Conservation (phyloP, 768 basidiomycete species). For the Trichaptum fuscoviolaceum region DNA sequence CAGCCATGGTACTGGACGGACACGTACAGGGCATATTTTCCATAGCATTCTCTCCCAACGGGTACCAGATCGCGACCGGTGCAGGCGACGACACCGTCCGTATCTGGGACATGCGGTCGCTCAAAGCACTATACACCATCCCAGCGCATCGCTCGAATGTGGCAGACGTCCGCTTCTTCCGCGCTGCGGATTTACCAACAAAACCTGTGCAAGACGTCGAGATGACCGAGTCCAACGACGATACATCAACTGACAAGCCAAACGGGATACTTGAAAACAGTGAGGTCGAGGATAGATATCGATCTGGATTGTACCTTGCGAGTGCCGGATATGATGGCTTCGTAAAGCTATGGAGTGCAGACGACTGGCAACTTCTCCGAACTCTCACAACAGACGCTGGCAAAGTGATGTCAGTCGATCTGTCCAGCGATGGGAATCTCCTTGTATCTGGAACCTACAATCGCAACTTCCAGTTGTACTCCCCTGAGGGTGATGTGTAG, state of each 20-base stretch:
- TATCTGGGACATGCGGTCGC: conserved; percentile 96
- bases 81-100: conserved; percentile 96
- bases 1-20: conserved; percentile 97
- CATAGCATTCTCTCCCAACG: conserved; percentile 92
- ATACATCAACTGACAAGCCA: conserved; percentile 20
- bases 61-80: conserved; percentile 96
- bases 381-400: conserved; percentile 90
- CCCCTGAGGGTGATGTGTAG: conserved; percentile 57
- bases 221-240: conserved; percentile 44
- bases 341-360: conserved; percentile 95
- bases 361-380: conserved; percentile 92
- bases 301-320: conserved; percentile 88
- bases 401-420: conserved; percentile 99
- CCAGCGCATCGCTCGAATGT: conserved; percentile 95
- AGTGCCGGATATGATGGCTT: conserved; percentile 93
- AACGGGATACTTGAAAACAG: conserved; percentile 32
- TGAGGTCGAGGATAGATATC: conserved; percentile 71
- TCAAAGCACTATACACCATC: conserved; percentile 92
- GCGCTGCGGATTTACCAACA: conserved; percentile 46
- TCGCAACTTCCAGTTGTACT: conserved; percentile 90
- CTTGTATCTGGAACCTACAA: conserved; percentile 91
- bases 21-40: conserved; percentile 91
- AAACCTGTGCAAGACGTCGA: conserved; percentile 33
- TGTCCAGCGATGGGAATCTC: conserved; percentile 75
- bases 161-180: conserved; percentile 93